phyloP scores from a whole-genome alignment of 202 grass and related monocot species.

The Setaria viridis region DNA sequence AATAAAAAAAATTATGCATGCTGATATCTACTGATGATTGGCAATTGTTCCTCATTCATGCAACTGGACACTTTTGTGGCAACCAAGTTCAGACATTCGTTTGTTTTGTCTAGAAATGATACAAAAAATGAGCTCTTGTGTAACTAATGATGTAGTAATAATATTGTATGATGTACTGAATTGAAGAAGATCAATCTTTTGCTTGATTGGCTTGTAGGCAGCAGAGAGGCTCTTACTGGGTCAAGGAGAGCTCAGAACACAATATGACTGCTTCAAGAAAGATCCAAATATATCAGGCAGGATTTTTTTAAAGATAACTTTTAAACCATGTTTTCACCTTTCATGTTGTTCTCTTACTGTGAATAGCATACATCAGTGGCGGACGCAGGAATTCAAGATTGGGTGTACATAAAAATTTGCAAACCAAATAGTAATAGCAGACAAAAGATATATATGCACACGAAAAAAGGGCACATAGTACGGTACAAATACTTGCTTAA shows the following conservation, averaged over 20 bases:
- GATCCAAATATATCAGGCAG: constrained; percentile 89
- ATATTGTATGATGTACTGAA: constrained; percentile 10
- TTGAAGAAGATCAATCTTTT: constrained; percentile 2
- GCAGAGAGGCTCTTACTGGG: constrained; percentile 83
- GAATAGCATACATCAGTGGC: not conserved
- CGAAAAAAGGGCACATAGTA: no score
- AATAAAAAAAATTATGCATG: not conserved
- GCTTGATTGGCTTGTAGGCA: constrained; percentile 61
- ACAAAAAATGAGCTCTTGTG: not conserved
- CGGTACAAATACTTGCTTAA: no score
- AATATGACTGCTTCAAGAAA: constrained; percentile 80
- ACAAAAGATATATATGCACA: no score
- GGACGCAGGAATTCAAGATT: no score
- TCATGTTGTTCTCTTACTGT: constrained; percentile 6
- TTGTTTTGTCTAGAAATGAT: constrained; percentile 14
- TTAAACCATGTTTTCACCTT: constrained; percentile 32
- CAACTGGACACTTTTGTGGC: not conserved
- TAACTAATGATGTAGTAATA: not conserved
- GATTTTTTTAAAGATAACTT: constrained; percentile 25
- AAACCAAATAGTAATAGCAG: no score
- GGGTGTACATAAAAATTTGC: no score
- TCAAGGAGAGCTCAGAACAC: constrained; percentile 71
- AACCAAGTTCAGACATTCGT: not conserved
- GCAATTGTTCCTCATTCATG: not conserved
- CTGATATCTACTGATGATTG: constrained; percentile 19